Evolutionary conservation across 2,329 filamentous ascomycete genomes (phyloP), one percentile per base, ranked within the genome.

Genomic region (Ilyonectria sp.): DNA sequence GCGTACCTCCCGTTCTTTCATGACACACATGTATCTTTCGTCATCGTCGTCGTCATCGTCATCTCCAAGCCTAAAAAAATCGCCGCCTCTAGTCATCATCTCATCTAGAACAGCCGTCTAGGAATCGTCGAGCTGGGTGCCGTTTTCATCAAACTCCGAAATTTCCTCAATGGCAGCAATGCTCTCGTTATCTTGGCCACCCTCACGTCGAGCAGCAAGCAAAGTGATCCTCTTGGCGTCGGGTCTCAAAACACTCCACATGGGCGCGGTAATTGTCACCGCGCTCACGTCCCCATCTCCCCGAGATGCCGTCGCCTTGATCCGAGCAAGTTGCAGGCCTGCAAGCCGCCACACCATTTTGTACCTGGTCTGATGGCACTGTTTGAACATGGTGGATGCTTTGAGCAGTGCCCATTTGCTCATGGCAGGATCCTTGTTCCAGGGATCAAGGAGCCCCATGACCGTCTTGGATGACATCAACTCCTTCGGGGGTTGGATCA

Each of bases 371-470:
- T 66, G 57, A 69, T 82, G 79, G 40, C 77, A 81, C n/a, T 78
- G 46, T 47, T 82, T 82, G 73, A 87, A 89, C 4, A 81, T 76
- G 4, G 78, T 79, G 1, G 86, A 87, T 0, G 87, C 87, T 64
- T 87, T 86, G 17, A 89, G 76, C 3, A 87, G 75, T 3, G 82
- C 79, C 86, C 86, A 90, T 4, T 70, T 75, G 29, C 80, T 83
- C 11, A 80, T 77, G 1, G 72, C 47, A 0, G 69, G 61, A 17
- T 79, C 68, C 4, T 65, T 57, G 11, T 63, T 72, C 72, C 71
- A 76, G 2, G 29, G 9, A 9, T 77, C 75, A 6, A 85, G 69
- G 3, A 79, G 75, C 0, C 60, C 60, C 9, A 64, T 67, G 4
- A 81, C 69, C 6, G 75, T 71, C 37, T 77, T 79, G 33, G 75